These are phyloP conservation scores for Paramarasmius palmivorus DNA, from an alignment of 1,284 basidiomycete species.

Conservation along the genomic window DNA sequence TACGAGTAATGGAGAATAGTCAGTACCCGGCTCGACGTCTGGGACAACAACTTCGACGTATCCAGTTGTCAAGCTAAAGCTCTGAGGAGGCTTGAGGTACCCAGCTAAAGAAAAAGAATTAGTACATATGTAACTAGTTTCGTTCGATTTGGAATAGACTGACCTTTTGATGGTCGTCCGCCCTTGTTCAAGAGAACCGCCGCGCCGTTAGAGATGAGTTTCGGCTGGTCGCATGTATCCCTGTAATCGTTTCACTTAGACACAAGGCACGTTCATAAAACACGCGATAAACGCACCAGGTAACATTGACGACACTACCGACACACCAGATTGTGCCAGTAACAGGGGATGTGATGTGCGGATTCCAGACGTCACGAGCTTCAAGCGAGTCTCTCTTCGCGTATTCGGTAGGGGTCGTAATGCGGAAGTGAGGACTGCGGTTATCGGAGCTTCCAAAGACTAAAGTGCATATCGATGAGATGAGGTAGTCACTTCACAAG, in stretches of 20 bases:
- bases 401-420: slow-evolving; percentile 2
- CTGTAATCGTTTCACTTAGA: not conserved
- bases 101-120: no score
- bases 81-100: not conserved
- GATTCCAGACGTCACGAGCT: slow-evolving; percentile 9
- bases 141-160: no score
- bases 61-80: not conserved
- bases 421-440: slow-evolving; percentile 4
- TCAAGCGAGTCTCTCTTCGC: not conserved
- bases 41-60: no score
- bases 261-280: not conserved
- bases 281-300: slow-evolving; percentile 4
- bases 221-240: slow-evolving; percentile 10
- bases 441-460: not conserved
- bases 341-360: slow-evolving; percentile 10
- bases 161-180: not conserved
- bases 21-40: no score
- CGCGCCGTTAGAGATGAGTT: slow-evolving; percentile 4
- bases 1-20: no score
- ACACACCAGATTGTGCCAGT: slow-evolving; percentile 8
- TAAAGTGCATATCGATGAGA: not conserved
- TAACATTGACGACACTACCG: slow-evolving; percentile 10
- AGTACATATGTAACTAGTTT: no score
- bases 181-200: not conserved
- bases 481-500: not conserved